These are phyloP conservation scores for Drechslerella dactyloides DNA, from an alignment of 2,329 filamentous ascomycete genomes.

Conservation along the genomic window DNA sequence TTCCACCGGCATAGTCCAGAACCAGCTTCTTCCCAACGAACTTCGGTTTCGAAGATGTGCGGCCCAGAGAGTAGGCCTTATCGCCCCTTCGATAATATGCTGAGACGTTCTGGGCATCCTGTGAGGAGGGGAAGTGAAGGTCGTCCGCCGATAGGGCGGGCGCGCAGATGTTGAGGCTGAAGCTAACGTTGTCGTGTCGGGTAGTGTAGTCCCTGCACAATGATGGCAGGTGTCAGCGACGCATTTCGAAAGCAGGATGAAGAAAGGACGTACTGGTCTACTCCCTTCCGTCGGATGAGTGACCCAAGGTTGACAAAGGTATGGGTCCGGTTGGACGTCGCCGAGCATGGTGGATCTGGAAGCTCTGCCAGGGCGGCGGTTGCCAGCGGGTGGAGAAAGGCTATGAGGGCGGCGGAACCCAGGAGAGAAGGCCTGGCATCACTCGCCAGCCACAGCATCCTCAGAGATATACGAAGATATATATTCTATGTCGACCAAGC, in stretches of 20 bases:
- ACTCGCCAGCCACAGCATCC: not conserved
- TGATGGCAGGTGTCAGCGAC: constrained; percentile 4
- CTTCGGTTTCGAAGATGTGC: constrained; percentile 59
- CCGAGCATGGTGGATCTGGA: constrained; percentile 43
- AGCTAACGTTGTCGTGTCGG: constrained; percentile 78
- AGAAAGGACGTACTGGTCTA: constrained; percentile 10
- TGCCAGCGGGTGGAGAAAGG: constrained; percentile 11
- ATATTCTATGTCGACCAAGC: constrained; percentile 2
- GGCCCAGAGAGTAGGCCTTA: constrained; percentile 30
- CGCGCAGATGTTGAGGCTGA: constrained; percentile 81
- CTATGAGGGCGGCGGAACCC: constrained; percentile 12
- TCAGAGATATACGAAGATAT: not conserved
- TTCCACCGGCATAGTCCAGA: constrained; percentile 77
- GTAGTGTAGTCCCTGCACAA: constrained; percentile 58
- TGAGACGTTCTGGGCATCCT: constrained; percentile 70
- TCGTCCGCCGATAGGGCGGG: constrained; percentile 61
- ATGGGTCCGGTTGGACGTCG: constrained; percentile 33
- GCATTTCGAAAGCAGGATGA: not conserved
- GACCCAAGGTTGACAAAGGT: constrained; percentile 42
- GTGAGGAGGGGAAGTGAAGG: constrained; percentile 29
- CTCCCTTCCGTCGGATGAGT: constrained; percentile 25
- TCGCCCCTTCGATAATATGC: constrained; percentile 70
- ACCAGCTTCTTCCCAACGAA: constrained; percentile 76
- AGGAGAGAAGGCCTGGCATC: not conserved
- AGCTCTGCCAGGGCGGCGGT: constrained; percentile 19